Percentiles rank a stretch among this genome's conserved stretches.
Conservation (phyloP, 768 basidiomycete genomes). For the Pulveroboletus sp. region DNA sequence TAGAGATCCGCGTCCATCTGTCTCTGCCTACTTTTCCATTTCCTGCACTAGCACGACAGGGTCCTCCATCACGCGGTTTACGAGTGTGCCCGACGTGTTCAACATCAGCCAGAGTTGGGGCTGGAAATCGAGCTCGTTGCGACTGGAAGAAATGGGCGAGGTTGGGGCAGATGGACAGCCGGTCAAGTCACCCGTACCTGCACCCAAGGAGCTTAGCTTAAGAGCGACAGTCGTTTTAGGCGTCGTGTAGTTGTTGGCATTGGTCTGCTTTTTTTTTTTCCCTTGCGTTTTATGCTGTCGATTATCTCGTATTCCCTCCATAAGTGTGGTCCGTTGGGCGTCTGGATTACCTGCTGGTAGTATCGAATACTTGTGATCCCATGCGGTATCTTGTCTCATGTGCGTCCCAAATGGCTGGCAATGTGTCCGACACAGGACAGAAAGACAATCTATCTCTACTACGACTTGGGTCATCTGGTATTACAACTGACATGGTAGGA, state of each 20-base stretch:
- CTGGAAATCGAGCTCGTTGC: conserved; percentile 69
- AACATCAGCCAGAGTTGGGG: conserved; percentile 88
- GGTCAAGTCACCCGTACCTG: conserved; percentile 30
- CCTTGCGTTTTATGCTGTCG: background rate
- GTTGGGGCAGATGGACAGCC: conserved; percentile 31
- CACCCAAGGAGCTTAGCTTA: conserved; percentile 51
- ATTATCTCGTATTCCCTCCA: too few species aligned
- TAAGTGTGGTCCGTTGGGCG: too few species aligned
- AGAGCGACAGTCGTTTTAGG: conserved; percentile 78
- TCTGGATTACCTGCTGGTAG: too few species aligned
- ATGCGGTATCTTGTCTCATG: too few species aligned
- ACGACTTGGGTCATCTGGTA: too few species aligned
- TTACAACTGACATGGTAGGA: too few species aligned
- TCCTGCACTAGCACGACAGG: conserved; percentile 79
- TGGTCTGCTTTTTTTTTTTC: conserved; percentile 1
- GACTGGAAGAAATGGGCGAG: conserved; percentile 46
- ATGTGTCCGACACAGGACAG: too few species aligned
- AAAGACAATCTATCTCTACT: too few species aligned
- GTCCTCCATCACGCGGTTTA: conserved; percentile 76
- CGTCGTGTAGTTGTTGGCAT: conserved; percentile 43
- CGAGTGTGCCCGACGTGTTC: conserved; percentile 83
- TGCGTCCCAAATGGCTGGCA: too few species aligned
- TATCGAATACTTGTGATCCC: too few species aligned
- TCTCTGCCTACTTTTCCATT: conserved; percentile 81
- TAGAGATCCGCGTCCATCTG: conserved; percentile 64